Conservation (phyloP, 2,329 filamentous ascomycete species). For the Knufia petricola region DNA sequence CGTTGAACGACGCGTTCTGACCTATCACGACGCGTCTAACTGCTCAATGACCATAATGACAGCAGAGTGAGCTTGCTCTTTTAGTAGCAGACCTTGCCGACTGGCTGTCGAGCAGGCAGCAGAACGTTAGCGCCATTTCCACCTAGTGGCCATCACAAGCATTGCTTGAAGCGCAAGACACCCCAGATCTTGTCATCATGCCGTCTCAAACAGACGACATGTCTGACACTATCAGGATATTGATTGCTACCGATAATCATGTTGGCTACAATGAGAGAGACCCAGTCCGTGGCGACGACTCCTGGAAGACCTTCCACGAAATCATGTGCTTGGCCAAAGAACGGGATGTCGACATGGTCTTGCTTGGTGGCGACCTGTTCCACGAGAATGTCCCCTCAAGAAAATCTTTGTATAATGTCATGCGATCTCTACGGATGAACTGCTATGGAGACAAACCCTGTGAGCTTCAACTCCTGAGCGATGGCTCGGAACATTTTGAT, state of each 20-base stretch:
- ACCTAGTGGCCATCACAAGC: not conserved
- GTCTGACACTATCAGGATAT: slow-evolving; percentile 83
- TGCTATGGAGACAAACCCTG: slow-evolving; percentile 93
- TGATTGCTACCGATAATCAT: slow-evolving; percentile 94
- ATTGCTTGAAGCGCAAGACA: no score
- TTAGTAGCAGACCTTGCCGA: no score
- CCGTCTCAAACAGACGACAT: slow-evolving; percentile 25
- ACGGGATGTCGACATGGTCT: slow-evolving; percentile 93
- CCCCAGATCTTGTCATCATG: not conserved
- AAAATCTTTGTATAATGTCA: slow-evolving; percentile 94
- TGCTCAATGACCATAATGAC: no score
- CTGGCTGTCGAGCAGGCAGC: not conserved
- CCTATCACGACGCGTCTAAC: no score
- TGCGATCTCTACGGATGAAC: slow-evolving; percentile 85
- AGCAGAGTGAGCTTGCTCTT: no score
- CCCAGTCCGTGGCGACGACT: slow-evolving; percentile 88
- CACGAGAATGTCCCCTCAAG: slow-evolving; percentile 97
- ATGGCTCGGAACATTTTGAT: slow-evolving; percentile 83
- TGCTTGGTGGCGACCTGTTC: slow-evolving; percentile 89
- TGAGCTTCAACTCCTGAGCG: slow-evolving; percentile 86
- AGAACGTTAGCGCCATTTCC: not conserved
- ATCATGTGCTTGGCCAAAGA: slow-evolving; percentile 80
- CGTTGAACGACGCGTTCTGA: no score
- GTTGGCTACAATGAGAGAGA: slow-evolving; percentile 94
- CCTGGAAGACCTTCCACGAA: slow-evolving; percentile 93